Evolutionary conservation across 495 filamentous ascomycete genomes (phyloP).

Genomic region (Neurospora sp.): DNA sequence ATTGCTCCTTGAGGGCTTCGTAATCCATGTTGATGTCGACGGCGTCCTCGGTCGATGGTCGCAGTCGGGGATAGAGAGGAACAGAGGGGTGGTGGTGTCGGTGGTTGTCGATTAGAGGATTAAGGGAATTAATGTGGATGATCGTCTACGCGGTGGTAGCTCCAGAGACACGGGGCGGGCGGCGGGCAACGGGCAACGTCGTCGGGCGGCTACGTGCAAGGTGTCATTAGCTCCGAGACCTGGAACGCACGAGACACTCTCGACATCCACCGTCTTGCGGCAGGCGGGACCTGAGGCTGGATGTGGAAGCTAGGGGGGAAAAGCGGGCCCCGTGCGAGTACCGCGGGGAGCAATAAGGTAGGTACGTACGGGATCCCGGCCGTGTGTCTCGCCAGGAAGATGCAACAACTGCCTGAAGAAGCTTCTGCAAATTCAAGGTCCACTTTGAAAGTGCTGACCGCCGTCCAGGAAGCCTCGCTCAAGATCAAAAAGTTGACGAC

Average conservation of each 20-base stretch:
- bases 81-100: not conserved
- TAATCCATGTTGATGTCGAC: constrained; percentile 37
- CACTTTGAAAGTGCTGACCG: not conserved
- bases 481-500: not conserved
- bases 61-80: not conserved
- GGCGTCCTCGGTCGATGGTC: not conserved
- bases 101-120: not conserved
- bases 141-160: not conserved
- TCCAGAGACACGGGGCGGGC: not conserved
- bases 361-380: not conserved
- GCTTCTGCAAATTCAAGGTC: not conserved
- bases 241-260: not conserved
- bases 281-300: not conserved
- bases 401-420: not conserved
- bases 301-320: not conserved
- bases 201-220: constrained; percentile 12
- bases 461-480: not conserved
- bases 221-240: constrained; percentile 18
- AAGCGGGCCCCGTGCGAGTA: not conserved
- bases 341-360: not conserved
- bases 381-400: not conserved
- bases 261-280: not conserved
- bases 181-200: not conserved
- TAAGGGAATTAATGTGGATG: constrained; percentile 1
- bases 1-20: constrained; percentile 80